A percentile compares a stretch with the other conserved stretches of the same genome.
phyloP scores from a whole-genome alignment of 805 yeast genomes.

The Metschnikowia matae region DNA sequence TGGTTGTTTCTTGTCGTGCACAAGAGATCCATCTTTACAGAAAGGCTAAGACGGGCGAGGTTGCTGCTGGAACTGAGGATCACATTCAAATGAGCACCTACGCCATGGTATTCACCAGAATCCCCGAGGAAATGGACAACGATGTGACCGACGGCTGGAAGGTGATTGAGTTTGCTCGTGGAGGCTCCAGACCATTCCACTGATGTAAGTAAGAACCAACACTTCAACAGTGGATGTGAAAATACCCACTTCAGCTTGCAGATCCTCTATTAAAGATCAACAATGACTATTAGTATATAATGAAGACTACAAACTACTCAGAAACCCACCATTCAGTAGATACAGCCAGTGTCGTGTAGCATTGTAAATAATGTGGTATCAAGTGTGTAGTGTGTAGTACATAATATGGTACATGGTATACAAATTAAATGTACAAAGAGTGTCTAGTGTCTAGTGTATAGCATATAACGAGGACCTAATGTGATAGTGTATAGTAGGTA shows the following conservation, averaged over 20 bases:
- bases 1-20: constrained; percentile 92
- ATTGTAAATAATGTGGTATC: too few relatives aligned
- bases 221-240: neutral
- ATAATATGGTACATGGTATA: too few relatives aligned
- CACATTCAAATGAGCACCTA: constrained; percentile 90
- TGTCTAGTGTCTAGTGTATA: too few relatives aligned
- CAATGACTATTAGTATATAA: too few relatives aligned
- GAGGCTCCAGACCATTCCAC: constrained; percentile 80
- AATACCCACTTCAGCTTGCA: neutral
- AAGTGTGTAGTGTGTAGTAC: too few relatives aligned
- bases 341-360: too few relatives aligned
- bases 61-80: constrained; percentile 94
- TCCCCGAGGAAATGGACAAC: constrained; percentile 88
- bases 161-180: constrained; percentile 88
- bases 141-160: constrained; percentile 96
- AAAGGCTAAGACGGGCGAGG: constrained; percentile 86
- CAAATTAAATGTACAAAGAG: too few relatives aligned
- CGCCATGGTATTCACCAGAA: constrained; percentile 91
- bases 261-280: too few relatives aligned
- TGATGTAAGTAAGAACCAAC: constrained; percentile 7
- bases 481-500: too few relatives aligned
- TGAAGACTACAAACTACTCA: too few relatives aligned
- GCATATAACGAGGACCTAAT: too few relatives aligned
- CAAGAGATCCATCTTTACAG: constrained; percentile 91
- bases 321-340: too few relatives aligned